phyloP scores from a whole-genome alignment of 805 yeast species.

The Limtongia smithiae region DNA sequence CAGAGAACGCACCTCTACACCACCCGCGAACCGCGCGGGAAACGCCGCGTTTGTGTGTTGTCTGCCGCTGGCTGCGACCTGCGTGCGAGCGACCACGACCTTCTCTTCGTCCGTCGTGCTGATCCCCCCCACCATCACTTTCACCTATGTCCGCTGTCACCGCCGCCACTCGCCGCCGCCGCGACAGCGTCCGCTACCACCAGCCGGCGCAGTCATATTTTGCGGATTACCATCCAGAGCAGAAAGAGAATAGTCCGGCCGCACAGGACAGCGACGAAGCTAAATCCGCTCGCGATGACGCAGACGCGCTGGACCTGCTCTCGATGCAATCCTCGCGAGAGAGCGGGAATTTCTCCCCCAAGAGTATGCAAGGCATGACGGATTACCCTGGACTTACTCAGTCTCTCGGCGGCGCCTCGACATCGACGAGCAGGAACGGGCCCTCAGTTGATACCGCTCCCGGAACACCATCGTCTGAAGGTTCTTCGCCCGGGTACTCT shows the following conservation, averaged over 20 bases:
- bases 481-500: too few relatives aligned
- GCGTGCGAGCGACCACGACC: too few relatives aligned
- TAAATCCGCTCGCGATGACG: constrained; percentile 2
- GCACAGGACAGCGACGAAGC: neutral
- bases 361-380: too few relatives aligned
- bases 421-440: too few relatives aligned
- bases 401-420: neutral
- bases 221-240: too few relatives aligned
- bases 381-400: neutral
- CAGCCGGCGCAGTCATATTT: neutral
- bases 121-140: neutral
- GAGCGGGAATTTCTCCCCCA: neutral
- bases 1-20: too few relatives aligned
- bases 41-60: too few relatives aligned
- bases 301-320: constrained; percentile 9
- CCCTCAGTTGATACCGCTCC: too few relatives aligned
- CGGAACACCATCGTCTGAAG: too few relatives aligned
- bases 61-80: too few relatives aligned
- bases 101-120: neutral
- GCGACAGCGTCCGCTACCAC: neutral
- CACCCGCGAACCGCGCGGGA: too few relatives aligned
- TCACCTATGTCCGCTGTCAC: neutral
- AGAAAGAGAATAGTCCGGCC: neutral
- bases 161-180: constrained; percentile 3
- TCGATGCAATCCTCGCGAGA: constrained; percentile 1